phyloP scores from a whole-genome alignment of 805 yeast species.

The Sugiyamaella chiloensis region DNA sequence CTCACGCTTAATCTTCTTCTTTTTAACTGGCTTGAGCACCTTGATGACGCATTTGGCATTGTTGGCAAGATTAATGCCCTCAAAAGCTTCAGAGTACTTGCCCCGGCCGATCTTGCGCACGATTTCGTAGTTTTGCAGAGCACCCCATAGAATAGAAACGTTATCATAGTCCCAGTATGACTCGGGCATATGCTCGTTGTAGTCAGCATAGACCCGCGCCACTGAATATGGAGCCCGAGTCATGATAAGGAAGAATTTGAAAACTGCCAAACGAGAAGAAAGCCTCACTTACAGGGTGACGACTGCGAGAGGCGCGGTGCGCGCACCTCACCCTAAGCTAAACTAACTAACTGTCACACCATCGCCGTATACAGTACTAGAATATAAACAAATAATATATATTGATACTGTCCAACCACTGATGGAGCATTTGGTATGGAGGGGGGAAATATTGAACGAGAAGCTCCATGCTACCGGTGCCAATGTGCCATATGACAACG shows the following conservation, averaged over 20 bases:
- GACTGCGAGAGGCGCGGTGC: no score
- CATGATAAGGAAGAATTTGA: conserved; percentile 7
- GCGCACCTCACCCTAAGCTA: no score
- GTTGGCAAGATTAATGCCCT: conserved; percentile 67
- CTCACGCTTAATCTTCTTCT: conserved; percentile 87
- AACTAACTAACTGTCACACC: no score
- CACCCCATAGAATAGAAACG: conserved; percentile 52
- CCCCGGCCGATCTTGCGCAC: conserved; percentile 86
- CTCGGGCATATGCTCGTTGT: conserved; percentile 60
- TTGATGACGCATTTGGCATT: conserved; percentile 74
- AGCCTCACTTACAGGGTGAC: no score
- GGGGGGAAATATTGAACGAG: background rate
- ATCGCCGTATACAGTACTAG: no score
- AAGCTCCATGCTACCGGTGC: no score
- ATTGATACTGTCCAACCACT: no score
- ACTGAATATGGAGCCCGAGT: conserved; percentile 34
- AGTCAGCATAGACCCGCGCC: conserved; percentile 71
- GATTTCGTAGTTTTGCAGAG: conserved; percentile 65
- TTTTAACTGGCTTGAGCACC: conserved; percentile 87
- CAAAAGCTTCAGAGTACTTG: conserved; percentile 92
- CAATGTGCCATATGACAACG: no score
- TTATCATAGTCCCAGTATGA: conserved; percentile 66
- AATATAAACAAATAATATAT: no score
- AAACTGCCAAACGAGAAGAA: no score
- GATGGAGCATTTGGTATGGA: conserved; percentile 4